phyloP scores from a whole-genome alignment of 495 filamentous ascomycete species.

The Hyaloscypha variabilis region DNA sequence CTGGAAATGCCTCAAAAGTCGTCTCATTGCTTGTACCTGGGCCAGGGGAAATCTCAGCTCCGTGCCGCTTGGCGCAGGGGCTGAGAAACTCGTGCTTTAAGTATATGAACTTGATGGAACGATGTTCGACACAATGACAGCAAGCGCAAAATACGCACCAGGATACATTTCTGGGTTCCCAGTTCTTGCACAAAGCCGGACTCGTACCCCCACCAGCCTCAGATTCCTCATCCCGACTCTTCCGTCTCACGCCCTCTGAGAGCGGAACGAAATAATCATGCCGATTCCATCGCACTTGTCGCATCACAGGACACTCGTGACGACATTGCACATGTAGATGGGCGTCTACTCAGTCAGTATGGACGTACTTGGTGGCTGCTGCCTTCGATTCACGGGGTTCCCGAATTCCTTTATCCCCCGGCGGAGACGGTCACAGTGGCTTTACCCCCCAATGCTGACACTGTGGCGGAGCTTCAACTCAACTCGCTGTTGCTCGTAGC shows the following conservation, averaged over 20 bases:
- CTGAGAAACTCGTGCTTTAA: neutral
- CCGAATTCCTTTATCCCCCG: conserved; percentile 19
- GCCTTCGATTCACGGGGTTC: conserved; percentile 24
- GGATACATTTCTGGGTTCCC: neutral
- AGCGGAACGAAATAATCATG: neutral
- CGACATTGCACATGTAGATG: conserved; percentile 5
- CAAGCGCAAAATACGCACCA: neutral
- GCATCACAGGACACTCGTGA: neutral
- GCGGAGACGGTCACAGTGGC: conserved; percentile 13
- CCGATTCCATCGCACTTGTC: neutral
- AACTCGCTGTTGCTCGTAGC: no score
- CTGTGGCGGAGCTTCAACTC: neutral
- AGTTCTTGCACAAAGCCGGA: neutral
- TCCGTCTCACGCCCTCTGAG: neutral
- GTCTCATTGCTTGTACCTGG: neutral
- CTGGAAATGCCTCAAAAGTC: neutral
- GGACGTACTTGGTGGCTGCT: conserved; percentile 7
- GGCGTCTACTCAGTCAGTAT: neutral
- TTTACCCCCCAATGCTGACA: neutral
- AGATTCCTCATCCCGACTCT: neutral
- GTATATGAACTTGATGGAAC: neutral
- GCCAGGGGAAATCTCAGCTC: neutral
- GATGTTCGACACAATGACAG: neutral
- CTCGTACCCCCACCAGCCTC: neutral
- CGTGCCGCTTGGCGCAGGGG: neutral